Evolutionary conservation across 23 red algal species (phyloP).

Genomic region (Gracilaria caudata): DNA sequence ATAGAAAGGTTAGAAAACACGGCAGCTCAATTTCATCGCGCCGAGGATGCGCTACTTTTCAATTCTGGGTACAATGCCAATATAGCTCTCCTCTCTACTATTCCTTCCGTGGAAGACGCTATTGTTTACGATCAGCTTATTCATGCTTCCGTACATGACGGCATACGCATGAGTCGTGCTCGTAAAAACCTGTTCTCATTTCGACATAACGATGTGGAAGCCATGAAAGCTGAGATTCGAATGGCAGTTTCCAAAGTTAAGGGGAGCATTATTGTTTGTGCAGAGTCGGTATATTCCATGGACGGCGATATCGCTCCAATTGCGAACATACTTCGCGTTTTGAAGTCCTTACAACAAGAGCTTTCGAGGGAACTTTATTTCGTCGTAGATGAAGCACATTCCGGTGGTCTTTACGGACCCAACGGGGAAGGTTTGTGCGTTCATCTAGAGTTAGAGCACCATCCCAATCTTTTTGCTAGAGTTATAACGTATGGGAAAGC

Average conservation of each 20-base stretch:
- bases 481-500: slow-evolving; percentile 99
- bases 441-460: slow-evolving; percentile 25
- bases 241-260: neutral
- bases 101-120: slow-evolving; percentile 50
- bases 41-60: slow-evolving; percentile 68
- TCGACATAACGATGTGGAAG: slow-evolving; percentile 73
- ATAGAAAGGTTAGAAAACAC: slow-evolving; percentile 61
- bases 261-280: slow-evolving; percentile 61
- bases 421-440: slow-evolving; percentile 75
- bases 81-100: slow-evolving; percentile 71
- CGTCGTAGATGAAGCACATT: slow-evolving; percentile 96
- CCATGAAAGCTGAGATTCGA: slow-evolving; percentile 30
- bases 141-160: slow-evolving; percentile 93
- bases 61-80: slow-evolving; percentile 93
- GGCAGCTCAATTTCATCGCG: slow-evolving; percentile 65
- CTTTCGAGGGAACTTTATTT: slow-evolving; percentile 42
- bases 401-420: slow-evolving; percentile 77
- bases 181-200: slow-evolving; percentile 49
- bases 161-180: slow-evolving; percentile 74
- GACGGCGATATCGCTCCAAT: slow-evolving; percentile 93
- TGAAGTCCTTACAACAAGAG: neutral
- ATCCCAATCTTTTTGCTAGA: slow-evolving; percentile 80
- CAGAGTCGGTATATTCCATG: slow-evolving; percentile 98
- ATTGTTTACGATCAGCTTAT: slow-evolving; percentile 83
- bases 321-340: slow-evolving; percentile 51